Evolutionary conservation across 495 filamentous ascomycete species (phyloP).

Genomic region (Podospora fimiseda): DNA sequence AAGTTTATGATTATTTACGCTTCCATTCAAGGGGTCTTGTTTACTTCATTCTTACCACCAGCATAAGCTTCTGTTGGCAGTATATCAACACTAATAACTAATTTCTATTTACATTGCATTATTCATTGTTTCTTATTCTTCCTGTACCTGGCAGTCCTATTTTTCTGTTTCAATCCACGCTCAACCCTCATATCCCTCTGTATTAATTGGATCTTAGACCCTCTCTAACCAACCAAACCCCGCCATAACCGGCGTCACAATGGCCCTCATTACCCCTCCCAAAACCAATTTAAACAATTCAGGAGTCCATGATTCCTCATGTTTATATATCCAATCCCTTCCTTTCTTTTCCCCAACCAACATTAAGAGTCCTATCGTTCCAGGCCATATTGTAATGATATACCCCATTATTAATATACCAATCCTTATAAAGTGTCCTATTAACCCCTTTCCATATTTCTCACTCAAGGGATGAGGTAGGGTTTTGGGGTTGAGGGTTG

Average conservation of each 20-base stretch:
- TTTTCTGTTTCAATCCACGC: no score
- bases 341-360: constrained; percentile 18
- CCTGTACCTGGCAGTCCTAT: neutral
- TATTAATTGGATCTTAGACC: constrained; percentile 27
- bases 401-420: constrained; percentile 24
- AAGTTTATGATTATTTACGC: constrained; percentile 83
- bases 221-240: constrained; percentile 35
- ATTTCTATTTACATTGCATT: no score
- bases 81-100: no score
- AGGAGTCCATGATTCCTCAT: constrained; percentile 31
- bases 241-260: constrained; percentile 35
- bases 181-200: no score
- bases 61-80: no score
- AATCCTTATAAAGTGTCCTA: constrained; percentile 17
- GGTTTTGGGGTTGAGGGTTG: neutral
- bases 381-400: constrained; percentile 23
- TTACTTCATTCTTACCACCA: constrained; percentile 92
- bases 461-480: constrained; percentile 8
- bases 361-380: constrained; percentile 25
- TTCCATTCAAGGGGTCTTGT: constrained; percentile 71
- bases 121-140: no score
- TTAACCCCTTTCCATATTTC: constrained; percentile 15
- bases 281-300: constrained; percentile 39
- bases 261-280: constrained; percentile 32
- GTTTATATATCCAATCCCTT: constrained; percentile 34